Evolutionary conservation across 1,284 basidiomycete species (phyloP), one percentile per base, ranked within the genome.

Genomic region (Ganoderma boninense): DNA sequence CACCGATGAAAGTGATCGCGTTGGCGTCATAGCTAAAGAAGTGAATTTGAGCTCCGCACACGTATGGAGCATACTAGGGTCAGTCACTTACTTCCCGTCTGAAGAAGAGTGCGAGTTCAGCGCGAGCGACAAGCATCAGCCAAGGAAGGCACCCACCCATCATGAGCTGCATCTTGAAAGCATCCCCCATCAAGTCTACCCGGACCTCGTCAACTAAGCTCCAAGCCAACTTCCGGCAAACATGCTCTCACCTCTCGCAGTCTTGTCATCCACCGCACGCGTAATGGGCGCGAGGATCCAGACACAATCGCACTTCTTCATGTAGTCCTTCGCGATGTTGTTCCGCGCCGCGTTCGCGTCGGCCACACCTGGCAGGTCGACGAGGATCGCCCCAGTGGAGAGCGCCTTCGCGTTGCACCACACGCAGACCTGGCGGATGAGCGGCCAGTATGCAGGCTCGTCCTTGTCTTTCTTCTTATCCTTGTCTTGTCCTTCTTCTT

Each of bases 341-440:
- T 86, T 87, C 59, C 88, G 80, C 4, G 87, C 88, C 16, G 87
- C 86, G 73, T 90, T 90, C 11, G 87, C 86, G 75, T 91, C 89
- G 11, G 87, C 88, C 26, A 89, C 86, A 81, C 89, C 89, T 67
- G 89, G 89, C 66, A 91, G 79, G 76, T 90, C 89, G 23, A 90
- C 89, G 13, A 90, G 79, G 35, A 89, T 79, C 0, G 87, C 88
- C 16, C 89, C 89, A 2, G 87, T 88, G 13, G 86, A 84, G 32
- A 91, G 81, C 4, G 87, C 87, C 5, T 77, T 71, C 0, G 88
- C 79, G 62, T 82, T 81, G 77, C 87, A 89, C n/a, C 85, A 83
- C n/a, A 90, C 86, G 70, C 85, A 86, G 56, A 90, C 88, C 76
- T 87, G 85, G 26, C 86, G 84, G 71, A 91, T 89, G 60, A 91